Conservation (phyloP, 2,329 filamentous ascomycete species). For the Fusarium luffae region DNA sequence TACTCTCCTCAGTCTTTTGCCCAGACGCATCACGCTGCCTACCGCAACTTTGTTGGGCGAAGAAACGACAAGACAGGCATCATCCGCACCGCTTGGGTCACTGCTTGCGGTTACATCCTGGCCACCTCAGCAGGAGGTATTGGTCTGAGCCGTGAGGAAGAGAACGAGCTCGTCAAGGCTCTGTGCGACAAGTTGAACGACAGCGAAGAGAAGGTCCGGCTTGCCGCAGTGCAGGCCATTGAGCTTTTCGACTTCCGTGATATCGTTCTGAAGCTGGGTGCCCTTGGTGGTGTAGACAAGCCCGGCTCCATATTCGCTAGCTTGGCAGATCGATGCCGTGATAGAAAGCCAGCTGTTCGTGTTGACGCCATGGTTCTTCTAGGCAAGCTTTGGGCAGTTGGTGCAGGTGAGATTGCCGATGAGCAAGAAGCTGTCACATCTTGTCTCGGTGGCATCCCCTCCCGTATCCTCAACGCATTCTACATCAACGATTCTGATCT, state of each 20-base stretch:
- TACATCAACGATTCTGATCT: conserved; percentile 92
- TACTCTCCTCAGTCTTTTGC: conserved; percentile 90
- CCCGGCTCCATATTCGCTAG: conserved; percentile 82
- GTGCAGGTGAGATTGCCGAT: conserved; percentile 84
- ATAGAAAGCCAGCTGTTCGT: conserved; percentile 83
- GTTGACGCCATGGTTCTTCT: conserved; percentile 88
- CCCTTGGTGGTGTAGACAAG: conserved; percentile 78
- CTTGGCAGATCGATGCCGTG: conserved; percentile 88
- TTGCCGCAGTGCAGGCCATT: conserved; percentile 88
- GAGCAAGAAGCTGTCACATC: conserved; percentile 80
- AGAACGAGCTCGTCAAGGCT: conserved; percentile 76
- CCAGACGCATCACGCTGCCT: conserved; percentile 80
- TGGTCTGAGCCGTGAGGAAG: conserved; percentile 85
- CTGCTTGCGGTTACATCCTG: conserved; percentile 84
- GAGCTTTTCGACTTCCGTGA: conserved; percentile 83
- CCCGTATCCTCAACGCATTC: conserved; percentile 84
- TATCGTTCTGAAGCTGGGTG: conserved; percentile 83
- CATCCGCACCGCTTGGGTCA: conserved; percentile 88
- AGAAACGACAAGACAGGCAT: conserved; percentile 86
- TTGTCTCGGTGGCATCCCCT: conserved; percentile 84
- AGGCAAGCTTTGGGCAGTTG: conserved; percentile 92
- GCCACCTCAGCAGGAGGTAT: conserved; percentile 92
- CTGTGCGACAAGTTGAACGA: conserved; percentile 87
- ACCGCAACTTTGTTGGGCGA: conserved; percentile 85
- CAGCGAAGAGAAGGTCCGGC: conserved; percentile 87